A percentile compares a stretch with the other conserved stretches of the same genome.
Evolutionary conservation across 257 asterid species (phyloP).

Genomic region (Solanum lignicaule): DNA sequence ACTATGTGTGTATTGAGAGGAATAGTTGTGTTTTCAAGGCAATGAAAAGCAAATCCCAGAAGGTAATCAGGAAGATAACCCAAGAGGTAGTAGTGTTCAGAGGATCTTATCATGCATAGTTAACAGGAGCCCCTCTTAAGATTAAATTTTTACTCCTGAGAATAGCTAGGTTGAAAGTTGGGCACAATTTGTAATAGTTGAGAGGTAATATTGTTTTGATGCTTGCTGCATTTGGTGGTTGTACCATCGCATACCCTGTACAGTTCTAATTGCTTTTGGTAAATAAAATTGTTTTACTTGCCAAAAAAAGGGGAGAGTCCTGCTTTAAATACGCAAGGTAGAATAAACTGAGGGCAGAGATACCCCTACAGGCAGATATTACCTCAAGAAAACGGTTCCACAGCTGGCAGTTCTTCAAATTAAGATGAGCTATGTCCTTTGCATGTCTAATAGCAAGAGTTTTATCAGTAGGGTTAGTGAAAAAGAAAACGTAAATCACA

Average conservation of each 20-base stretch:
- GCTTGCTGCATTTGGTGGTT: neutral
- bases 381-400: slow-evolving; percentile 99
- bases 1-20: neutral
- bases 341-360: neutral
- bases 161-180: neutral
- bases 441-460: slow-evolving; percentile 42
- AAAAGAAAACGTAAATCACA: neutral
- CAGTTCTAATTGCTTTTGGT: neutral
- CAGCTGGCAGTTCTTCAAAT: slow-evolving; percentile 60
- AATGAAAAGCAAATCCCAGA: neutral
- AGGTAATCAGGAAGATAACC: neutral
- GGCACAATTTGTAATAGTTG: neutral
- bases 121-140: neutral
- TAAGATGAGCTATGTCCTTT: slow-evolving; percentile 62
- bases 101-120: neutral
- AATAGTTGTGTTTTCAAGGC: neutral
- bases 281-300: neutral
- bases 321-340: neutral
- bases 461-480: neutral
- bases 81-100: neutral
- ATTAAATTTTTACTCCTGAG: neutral
- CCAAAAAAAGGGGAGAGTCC: neutral
- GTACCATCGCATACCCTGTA: neutral
- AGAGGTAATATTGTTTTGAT: neutral
- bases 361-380: neutral